These are phyloP conservation scores for Amanita rimosa DNA, from an alignment of 768 basidiomycete species.

Conservation along the genomic window DNA sequence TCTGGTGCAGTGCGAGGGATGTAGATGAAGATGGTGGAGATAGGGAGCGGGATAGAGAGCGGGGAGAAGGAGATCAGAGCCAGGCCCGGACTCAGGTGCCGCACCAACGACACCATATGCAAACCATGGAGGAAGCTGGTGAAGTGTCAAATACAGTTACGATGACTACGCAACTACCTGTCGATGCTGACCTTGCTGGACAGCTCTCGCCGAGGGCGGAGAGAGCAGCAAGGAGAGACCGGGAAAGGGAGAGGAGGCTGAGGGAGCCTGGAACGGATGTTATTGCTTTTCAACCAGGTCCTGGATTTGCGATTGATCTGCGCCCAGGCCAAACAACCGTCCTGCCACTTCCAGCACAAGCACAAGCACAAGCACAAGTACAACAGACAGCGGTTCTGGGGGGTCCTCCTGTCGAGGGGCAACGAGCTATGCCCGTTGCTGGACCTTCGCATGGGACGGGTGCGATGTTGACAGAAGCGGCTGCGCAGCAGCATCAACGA, in stretches of 20 bases:
- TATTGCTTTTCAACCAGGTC: background rate
- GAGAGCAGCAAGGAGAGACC: slow-evolving; percentile 5
- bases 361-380: background rate
- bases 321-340: no score
- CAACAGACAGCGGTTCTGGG: background rate
- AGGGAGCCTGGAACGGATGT: background rate
- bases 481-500: slow-evolving; percentile 1
- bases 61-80: background rate
- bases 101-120: background rate
- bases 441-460: background rate
- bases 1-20: slow-evolving; percentile 76
- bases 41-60: background rate
- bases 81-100: background rate
- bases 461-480: slow-evolving; percentile 1
- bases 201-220: slow-evolving; percentile 2
- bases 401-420: background rate
- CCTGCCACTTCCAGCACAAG: background rate
- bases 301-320: background rate
- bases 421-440: background rate
- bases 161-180: background rate
- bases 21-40: slow-evolving; percentile 31
- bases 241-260: slow-evolving; percentile 1
- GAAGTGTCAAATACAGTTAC: background rate
- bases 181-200: background rate
- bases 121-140: background rate